A percentile compares a stretch with the other conserved stretches of the same genome.
Conservation (phyloP, 78 protist genomes). For the Dictyostelium brefeldianum region DNA sequence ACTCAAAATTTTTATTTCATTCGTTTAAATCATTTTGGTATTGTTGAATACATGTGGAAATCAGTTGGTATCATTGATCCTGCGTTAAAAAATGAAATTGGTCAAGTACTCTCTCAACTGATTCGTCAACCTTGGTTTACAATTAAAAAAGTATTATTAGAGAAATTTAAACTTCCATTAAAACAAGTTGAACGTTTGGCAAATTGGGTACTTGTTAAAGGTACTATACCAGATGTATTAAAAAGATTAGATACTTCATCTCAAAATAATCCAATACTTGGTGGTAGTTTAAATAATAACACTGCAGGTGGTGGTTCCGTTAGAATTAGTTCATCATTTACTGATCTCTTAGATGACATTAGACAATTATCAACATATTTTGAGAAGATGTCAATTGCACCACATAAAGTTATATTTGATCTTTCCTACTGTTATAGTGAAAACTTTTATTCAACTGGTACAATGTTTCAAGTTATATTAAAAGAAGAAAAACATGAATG, state of each 20-base stretch:
- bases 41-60: constrained; percentile 72
- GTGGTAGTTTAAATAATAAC: background rate
- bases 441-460: constrained; percentile 28
- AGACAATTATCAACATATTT: constrained; percentile 5
- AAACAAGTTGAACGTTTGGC: constrained; percentile 68
- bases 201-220: constrained; percentile 60
- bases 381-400: constrained; percentile 26
- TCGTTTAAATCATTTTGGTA: constrained; percentile 65
- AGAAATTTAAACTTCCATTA: constrained; percentile 26
- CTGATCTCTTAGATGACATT: constrained; percentile 39
- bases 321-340: constrained; percentile 37
- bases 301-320: background rate
- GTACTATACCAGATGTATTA: constrained; percentile 20
- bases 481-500: constrained; percentile 43
- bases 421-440: constrained; percentile 45
- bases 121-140: constrained; percentile 58
- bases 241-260: constrained; percentile 21
- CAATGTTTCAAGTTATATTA: constrained; percentile 43
- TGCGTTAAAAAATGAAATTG: constrained; percentile 10
- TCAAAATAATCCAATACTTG: background rate
- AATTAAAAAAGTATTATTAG: constrained; percentile 39
- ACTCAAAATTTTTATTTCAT: constrained; percentile 25
- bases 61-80: constrained; percentile 45
- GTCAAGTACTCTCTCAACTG: constrained; percentile 24
- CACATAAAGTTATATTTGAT: constrained; percentile 39